Evolutionary conservation across 2,329 filamentous ascomycete genomes (phyloP), one percentile per base, ranked within the genome.

Genomic region (Drechslerella stenobrocha): DNA sequence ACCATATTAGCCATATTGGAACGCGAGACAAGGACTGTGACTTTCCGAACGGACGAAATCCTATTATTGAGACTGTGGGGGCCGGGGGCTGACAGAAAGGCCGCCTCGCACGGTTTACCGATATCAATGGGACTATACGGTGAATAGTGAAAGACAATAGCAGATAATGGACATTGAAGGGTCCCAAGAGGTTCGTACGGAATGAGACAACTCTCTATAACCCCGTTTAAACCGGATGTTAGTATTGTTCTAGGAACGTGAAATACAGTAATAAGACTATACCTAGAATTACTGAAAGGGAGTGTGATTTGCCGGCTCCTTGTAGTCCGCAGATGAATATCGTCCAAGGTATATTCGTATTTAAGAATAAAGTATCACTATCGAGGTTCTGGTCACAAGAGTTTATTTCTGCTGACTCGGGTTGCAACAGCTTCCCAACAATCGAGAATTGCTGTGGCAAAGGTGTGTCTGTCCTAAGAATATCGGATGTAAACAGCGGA

Each of bases 1-100:
- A 70, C 40, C 40, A 73, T 69, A 9, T 69, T 71, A 20, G 52
- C 18, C 24, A 70, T 70, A 46, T 74, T 74, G 26, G 70, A 71
- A 11, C 72, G 72, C 1, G 73, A 73, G 13, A 70, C 72, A 2
- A 74, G 52, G 11, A 74, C 71, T 4, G 64, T 70, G 1, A 74
- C 72, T 52, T 30, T 32, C 35, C 47, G 24, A 40, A n/a, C n/a
- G n/a, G n/a, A n/a, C n/a, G n/a, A n/a, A n/a, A n/a, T n/a, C n/a
- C n/a, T n/a, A n/a, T n/a, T n/a, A n/a, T n/a, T n/a, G n/a, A n/a
- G n/a, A n/a, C n/a, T 30, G 1, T 15, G 20, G 28, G 34, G 2
- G 15, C 18, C 28, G 9, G 70, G 60, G 1, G 53, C 56, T 3
- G 64, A 35, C 3, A 69, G 46, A 42, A 63, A 64, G 8, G 58